Evolutionary conservation across 148 eudicot genomes (phyloP).

Genomic region (Simmondsia chinensis): DNA sequence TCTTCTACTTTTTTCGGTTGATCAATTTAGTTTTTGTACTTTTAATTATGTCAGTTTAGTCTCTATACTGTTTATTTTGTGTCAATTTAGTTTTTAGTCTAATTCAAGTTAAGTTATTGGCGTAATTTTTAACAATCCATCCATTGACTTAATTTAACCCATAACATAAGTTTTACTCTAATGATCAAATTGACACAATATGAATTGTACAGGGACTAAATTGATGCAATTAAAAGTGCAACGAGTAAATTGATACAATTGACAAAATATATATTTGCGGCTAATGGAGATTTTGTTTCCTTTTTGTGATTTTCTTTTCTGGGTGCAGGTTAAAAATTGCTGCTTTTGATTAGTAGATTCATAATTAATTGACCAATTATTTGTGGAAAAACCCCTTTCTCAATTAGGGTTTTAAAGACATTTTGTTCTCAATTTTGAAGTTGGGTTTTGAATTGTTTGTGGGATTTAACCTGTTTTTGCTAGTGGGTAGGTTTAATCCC

Average conservation of each 20-base stretch:
- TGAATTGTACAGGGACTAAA: too few relatives aligned
- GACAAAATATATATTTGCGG: not conserved
- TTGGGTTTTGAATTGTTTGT: slow-evolving; percentile 5
- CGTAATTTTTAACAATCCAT: not conserved
- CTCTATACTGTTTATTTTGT: not conserved
- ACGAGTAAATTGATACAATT: not conserved
- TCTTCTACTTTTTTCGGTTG: not conserved
- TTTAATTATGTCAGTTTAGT: not conserved
- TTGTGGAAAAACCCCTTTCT: too few relatives aligned
- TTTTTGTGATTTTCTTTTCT: not conserved
- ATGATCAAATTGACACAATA: too few relatives aligned
- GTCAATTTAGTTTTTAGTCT: not conserved
- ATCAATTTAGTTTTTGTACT: not conserved
- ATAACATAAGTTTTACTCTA: too few relatives aligned
- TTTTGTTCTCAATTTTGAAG: slow-evolving; percentile 4
- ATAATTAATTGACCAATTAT: not conserved
- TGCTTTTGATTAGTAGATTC: not conserved
- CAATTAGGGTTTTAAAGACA: not conserved
- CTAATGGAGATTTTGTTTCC: not conserved
- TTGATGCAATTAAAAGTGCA: not conserved
- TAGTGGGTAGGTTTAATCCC: too few relatives aligned
- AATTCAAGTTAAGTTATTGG: slow-evolving; percentile 13
- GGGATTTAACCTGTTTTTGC: too few relatives aligned
- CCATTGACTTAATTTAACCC: too few relatives aligned
- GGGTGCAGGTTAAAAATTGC: not conserved